Conservation (phyloP, 345 rosid species). For the Heritiera fomes region DNA sequence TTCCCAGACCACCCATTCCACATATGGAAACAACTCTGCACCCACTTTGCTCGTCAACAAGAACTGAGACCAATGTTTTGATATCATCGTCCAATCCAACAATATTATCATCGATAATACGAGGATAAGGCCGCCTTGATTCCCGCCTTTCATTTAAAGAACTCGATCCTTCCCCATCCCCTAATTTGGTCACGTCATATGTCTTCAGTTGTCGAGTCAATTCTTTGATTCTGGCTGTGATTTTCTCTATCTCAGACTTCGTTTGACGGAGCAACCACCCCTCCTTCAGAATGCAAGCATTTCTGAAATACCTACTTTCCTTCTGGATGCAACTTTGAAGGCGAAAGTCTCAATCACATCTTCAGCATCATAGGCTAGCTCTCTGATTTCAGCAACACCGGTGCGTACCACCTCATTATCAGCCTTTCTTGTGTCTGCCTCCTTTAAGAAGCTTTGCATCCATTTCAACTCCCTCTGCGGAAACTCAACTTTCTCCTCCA, state of each 20-base stretch:
- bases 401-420: too few species aligned
- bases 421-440: too few species aligned
- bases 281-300: background rate
- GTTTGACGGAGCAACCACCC: background rate
- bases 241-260: background rate
- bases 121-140: conserved; percentile 34
- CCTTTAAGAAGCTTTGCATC: too few species aligned
- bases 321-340: background rate
- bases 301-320: background rate
- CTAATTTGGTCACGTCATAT: background rate
- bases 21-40: conserved; percentile 24
- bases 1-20: conserved; percentile 54
- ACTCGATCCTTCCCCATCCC: background rate
- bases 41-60: conserved; percentile 13
- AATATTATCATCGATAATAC: conserved; percentile 22
- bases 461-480: too few species aligned
- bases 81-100: conserved; percentile 38
- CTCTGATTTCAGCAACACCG: conserved; percentile 15
- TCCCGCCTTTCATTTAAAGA: background rate
- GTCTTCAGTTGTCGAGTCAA: background rate
- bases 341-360: background rate
- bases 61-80: conserved; percentile 19
- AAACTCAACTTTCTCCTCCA: too few species aligned
- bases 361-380: conserved; percentile 8
- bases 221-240: background rate